These are phyloP conservation scores for Vicia faba DNA, from an alignment of 306 rosid species.

Conservation along the genomic window DNA sequence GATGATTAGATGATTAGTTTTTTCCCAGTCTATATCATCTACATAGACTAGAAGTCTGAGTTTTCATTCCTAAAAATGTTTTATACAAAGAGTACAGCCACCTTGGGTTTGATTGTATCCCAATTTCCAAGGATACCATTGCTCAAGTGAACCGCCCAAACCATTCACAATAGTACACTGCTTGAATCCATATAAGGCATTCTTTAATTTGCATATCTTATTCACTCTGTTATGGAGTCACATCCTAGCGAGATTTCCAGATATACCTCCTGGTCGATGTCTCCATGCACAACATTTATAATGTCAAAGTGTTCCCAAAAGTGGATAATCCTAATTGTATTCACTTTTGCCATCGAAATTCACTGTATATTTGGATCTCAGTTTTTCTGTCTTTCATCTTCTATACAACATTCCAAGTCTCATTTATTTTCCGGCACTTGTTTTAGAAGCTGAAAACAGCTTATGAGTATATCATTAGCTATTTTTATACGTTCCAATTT, in stretches of 20 bases:
- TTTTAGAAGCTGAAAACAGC: too few relatives aligned
- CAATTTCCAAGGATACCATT: neutral
- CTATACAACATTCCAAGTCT: neutral
- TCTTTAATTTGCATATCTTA: too few relatives aligned
- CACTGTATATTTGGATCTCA: neutral
- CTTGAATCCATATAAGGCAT: neutral
- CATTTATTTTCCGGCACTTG: neutral
- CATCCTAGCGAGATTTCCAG: too few relatives aligned
- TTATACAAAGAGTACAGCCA: neutral
- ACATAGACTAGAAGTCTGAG: neutral
- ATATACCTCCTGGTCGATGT: too few relatives aligned
- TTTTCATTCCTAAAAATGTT: neutral
- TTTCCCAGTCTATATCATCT: neutral
- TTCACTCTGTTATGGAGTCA: too few relatives aligned
- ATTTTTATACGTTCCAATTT: too few relatives aligned
- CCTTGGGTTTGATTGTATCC: neutral
- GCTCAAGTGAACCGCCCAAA: neutral
- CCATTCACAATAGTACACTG: neutral
- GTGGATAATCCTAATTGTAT: neutral
- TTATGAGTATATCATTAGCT: too few relatives aligned
- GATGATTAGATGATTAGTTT: too few relatives aligned
- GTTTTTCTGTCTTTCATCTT: neutral
- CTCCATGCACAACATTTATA: too few relatives aligned
- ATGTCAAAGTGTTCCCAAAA: too few relatives aligned
- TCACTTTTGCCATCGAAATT: neutral